Percentiles rank a stretch among this genome's conserved stretches.
Conservation (phyloP, 2,329 filamentous ascomycete species). For the Colletotrichum sidae region DNA sequence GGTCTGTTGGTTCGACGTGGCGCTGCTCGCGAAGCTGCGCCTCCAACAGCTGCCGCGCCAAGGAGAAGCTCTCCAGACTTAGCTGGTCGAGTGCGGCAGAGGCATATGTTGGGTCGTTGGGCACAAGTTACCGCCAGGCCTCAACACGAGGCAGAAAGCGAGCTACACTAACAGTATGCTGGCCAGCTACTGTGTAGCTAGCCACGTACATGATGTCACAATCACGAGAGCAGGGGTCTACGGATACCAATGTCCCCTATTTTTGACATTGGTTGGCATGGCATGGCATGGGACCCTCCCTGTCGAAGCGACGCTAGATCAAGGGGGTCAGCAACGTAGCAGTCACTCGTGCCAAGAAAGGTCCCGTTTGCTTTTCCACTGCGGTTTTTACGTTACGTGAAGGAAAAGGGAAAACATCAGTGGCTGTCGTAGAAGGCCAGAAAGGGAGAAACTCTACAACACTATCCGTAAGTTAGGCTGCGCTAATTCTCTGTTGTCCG, state of each 20-base stretch:
- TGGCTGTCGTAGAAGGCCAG: neutral
- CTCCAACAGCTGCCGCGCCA: neutral
- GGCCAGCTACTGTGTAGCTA: too few relatives aligned
- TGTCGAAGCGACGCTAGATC: slow-evolving; percentile 13
- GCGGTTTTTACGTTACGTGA: neutral
- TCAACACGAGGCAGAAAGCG: slow-evolving; percentile 11
- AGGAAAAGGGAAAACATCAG: neutral
- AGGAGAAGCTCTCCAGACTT: neutral
- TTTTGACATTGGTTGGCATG: neutral
- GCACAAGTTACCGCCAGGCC: neutral
- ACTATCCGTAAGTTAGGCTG: neutral
- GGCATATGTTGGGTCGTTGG: neutral
- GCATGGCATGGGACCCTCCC: neutral
- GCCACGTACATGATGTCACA: slow-evolving; percentile 18
- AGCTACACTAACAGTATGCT: neutral
- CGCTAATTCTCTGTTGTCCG: neutral
- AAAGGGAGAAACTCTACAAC: too few relatives aligned
- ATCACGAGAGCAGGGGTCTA: neutral
- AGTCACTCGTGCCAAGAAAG: neutral
- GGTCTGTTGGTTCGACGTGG: slow-evolving; percentile 7
- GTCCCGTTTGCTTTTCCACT: neutral
- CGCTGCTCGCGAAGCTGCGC: slow-evolving; percentile 12
- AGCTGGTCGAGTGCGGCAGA: neutral
- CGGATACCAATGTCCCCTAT: slow-evolving; percentile 23
- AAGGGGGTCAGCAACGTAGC: slow-evolving; percentile 27